Conservation (phyloP, 2,329 filamentous ascomycete genomes). For the Neocucurbitaria cava region DNA sequence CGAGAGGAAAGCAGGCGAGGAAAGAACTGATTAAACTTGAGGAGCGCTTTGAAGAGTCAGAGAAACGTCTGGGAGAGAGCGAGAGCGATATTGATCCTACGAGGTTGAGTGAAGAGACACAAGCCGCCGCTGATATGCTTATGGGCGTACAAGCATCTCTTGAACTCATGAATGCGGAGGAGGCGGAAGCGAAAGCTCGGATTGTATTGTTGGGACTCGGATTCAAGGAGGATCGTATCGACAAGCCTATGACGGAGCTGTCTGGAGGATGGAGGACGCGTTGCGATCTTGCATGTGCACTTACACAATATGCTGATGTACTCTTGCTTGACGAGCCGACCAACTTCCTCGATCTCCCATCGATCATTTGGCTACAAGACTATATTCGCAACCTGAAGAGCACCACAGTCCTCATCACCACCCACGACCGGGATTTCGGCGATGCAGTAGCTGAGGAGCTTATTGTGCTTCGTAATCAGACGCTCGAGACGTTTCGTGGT, state of each 20-base stretch:
- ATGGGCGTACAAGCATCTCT: slow-evolving; percentile 71
- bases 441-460: slow-evolving; percentile 78
- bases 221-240: slow-evolving; percentile 69
- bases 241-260: slow-evolving; percentile 67
- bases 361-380: slow-evolving; percentile 83
- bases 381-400: slow-evolving; percentile 67
- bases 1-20: slow-evolving; percentile 75
- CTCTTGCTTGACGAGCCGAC: slow-evolving; percentile 87
- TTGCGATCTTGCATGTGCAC: slow-evolving; percentile 56
- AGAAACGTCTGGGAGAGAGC: slow-evolving; percentile 58
- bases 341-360: slow-evolving; percentile 82
- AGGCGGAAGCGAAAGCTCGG: slow-evolving; percentile 71
- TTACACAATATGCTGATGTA: slow-evolving; percentile 77
- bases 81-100: slow-evolving; percentile 64
- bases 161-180: slow-evolving; percentile 66
- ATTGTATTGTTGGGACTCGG: slow-evolving; percentile 70
- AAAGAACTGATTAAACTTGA: slow-evolving; percentile 76
- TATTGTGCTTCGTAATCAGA: slow-evolving; percentile 75
- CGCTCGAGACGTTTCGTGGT: slow-evolving; percentile 76
- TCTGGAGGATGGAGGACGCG: slow-evolving; percentile 68
- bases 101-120: slow-evolving; percentile 68
- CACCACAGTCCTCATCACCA: slow-evolving; percentile 77
- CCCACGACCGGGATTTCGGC: slow-evolving; percentile 83
- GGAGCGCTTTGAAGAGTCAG: slow-evolving; percentile 67
- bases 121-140: slow-evolving; percentile 73